Base-by-base conservation (phyloP, 2,329 filamentous ascomycete genomes). In the Lecanicillium sp. region DNA sequence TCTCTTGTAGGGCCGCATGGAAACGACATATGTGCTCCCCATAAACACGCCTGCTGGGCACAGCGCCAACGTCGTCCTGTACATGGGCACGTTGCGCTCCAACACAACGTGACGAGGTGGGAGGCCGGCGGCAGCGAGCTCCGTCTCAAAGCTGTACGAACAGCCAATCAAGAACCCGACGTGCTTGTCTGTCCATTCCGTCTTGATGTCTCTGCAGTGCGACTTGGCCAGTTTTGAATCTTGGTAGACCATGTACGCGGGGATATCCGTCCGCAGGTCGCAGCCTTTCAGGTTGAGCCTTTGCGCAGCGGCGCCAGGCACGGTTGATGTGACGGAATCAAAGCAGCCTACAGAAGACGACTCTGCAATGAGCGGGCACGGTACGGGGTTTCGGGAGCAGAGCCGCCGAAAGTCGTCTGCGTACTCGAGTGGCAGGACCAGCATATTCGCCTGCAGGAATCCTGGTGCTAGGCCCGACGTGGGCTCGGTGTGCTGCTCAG, bases 91-190 rank as follows among this genome's bases (percentile, higher is more conserved):
- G 42, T 74, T 75, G 20, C 70, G 62, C 29, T 56, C 53, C 14
- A 67, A 60, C 3, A 56, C 41, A 4, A 65, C 57, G 48, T 83
- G 76, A 3, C 67, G 62, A 2, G 77, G 70, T 6, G 61, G 47
- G 5, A 83, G 56, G 0, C 71, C 72, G 0, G 70, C 69, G 0
- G 50, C 54, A 1, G 56, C 50, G 17, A 83, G 65, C 3, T 76
- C 77, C 3, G 64, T 57, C 53, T 82, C 78, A 50, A 83, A 83
- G 47, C 68, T 76, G 61, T 72, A 82, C 1, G 70, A 77, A 51
- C 78, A 83, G 8, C 77, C 79, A 44, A 83, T 72, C 32, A 82
- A 53, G 49, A 79, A 83, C 0, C 66, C 78, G 17, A 78, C 69
- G 46, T 83, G 74, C 45, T 79, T 68, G 4, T 61, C 51, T 0